Conservation (phyloP, 2,329 filamentous ascomycete species). For the Penicillium freii region DNA sequence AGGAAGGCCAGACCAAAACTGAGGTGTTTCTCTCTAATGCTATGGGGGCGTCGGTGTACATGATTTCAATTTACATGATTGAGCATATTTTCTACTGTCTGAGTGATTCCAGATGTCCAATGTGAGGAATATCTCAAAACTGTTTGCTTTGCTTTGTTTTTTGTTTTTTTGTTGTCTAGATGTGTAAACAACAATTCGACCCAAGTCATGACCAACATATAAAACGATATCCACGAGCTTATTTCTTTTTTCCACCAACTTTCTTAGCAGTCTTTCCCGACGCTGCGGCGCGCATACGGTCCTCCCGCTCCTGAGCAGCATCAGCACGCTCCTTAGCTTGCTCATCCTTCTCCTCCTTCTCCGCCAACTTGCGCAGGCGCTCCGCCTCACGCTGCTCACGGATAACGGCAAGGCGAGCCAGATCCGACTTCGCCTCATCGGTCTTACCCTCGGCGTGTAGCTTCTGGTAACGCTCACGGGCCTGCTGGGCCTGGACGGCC, state of each 20-base stretch:
- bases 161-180: slow-evolving; percentile 2
- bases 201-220: slow-evolving; percentile 3
- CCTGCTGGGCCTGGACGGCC: slow-evolving; percentile 80
- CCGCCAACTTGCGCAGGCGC: slow-evolving; percentile 74
- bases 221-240: background rate
- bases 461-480: slow-evolving; percentile 87
- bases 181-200: background rate
- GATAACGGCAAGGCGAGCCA: slow-evolving; percentile 78
- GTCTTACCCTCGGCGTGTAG: slow-evolving; percentile 94
- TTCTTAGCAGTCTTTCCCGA: slow-evolving; percentile 36
- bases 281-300: slow-evolving; percentile 41
- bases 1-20: background rate
- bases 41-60: slow-evolving; percentile 29
- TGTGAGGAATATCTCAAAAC: slow-evolving; percentile 5
- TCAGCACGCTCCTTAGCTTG: slow-evolving; percentile 39
- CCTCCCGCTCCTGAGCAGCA: slow-evolving; percentile 37
- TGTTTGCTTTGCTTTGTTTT: background rate
- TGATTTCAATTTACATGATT: slow-evolving; percentile 12
- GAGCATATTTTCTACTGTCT: slow-evolving; percentile 4
- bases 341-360: slow-evolving; percentile 56
- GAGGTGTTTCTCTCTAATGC: slow-evolving; percentile 10
- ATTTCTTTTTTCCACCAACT: slow-evolving; percentile 34
- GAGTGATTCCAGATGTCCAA: background rate
- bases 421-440: slow-evolving; percentile 85
- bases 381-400: slow-evolving; percentile 83